Conservation (phyloP, 208 protist species). For the Leishmania amazonensis region DNA sequence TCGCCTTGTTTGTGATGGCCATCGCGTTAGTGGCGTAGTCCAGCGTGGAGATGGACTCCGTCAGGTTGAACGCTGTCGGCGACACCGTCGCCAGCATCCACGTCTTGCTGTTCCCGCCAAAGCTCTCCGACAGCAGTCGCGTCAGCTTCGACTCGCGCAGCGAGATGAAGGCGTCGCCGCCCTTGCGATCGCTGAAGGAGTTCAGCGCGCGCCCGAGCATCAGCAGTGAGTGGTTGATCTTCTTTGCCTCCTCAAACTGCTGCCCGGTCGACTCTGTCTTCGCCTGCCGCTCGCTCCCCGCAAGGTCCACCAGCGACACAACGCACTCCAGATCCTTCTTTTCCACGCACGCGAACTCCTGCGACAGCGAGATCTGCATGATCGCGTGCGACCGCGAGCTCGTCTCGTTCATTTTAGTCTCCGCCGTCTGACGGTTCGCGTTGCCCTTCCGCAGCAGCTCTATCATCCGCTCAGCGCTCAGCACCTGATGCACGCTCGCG, state of each 20-base stretch:
- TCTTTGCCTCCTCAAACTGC: slow-evolving; percentile 88
- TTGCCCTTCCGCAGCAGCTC: slow-evolving; percentile 70
- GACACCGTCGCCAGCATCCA: slow-evolving; percentile 87
- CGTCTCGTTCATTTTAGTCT: slow-evolving; percentile 88
- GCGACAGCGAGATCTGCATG: slow-evolving; percentile 76
- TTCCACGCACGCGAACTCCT: slow-evolving; percentile 57
- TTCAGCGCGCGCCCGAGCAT: slow-evolving; percentile 88
- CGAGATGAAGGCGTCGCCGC: slow-evolving; percentile 66
- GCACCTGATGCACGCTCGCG: slow-evolving; percentile 71
- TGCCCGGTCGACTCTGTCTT: slow-evolving; percentile 80
- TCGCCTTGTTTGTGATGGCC: slow-evolving; percentile 80
- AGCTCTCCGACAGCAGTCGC: slow-evolving; percentile 86
- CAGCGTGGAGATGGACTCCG: slow-evolving; percentile 81
- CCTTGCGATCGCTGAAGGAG: slow-evolving; percentile 78
- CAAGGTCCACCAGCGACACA: slow-evolving; percentile 83
- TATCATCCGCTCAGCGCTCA: slow-evolving; percentile 64
- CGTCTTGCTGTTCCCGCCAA: slow-evolving; percentile 93
- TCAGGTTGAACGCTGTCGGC: slow-evolving; percentile 80
- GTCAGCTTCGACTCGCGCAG: slow-evolving; percentile 92
- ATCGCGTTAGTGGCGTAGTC: slow-evolving; percentile 85
- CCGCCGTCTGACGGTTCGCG: slow-evolving; percentile 66
- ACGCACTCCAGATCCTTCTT: slow-evolving; percentile 59
- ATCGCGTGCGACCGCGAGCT: slow-evolving; percentile 92
- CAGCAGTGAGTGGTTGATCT: slow-evolving; percentile 90
- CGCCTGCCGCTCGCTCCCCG: slow-evolving; percentile 83